Evolutionary conservation across 768 basidiomycete species (phyloP).

Genomic region (Boletus subparvulus): DNA sequence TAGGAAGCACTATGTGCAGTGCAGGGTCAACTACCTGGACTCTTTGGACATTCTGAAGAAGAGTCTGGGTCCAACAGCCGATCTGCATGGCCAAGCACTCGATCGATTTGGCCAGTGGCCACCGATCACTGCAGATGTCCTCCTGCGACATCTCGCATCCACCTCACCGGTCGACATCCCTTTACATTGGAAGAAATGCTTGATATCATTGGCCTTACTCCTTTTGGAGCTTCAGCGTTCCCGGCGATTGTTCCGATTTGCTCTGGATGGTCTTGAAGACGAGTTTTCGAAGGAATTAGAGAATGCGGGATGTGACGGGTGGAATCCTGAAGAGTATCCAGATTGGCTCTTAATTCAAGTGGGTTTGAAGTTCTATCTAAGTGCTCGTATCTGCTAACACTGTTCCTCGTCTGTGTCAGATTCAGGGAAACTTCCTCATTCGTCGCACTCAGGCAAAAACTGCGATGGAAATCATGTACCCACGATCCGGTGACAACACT

Average conservation of each 20-base stretch:
- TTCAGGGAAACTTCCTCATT: neutral
- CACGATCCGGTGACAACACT: constrained; percentile 34
- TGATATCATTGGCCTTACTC: neutral
- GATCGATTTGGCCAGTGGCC: neutral
- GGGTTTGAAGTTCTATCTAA: neutral
- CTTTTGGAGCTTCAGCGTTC: neutral
- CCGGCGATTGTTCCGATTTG: neutral
- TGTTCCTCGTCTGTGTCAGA: constrained; percentile 21
- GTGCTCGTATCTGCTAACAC: constrained; percentile 5
- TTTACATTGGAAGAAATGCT: neutral
- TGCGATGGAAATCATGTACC: constrained; percentile 45
- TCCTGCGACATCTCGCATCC: neutral
- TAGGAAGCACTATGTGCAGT: neutral
- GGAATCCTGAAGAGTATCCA: neutral
- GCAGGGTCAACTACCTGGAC: neutral
- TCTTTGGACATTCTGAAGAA: neutral
- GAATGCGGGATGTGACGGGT: neutral
- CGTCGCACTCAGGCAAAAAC: constrained; percentile 16
- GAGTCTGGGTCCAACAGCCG: neutral
- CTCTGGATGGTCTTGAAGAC: neutral
- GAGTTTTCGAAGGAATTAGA: neutral
- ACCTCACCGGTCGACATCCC: neutral
- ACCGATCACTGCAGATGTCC: neutral
- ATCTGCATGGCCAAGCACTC: constrained; percentile 8
- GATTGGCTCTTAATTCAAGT: neutral